Conservation (phyloP, 306 rosid genomes). For the Canavalia ensiformis region DNA sequence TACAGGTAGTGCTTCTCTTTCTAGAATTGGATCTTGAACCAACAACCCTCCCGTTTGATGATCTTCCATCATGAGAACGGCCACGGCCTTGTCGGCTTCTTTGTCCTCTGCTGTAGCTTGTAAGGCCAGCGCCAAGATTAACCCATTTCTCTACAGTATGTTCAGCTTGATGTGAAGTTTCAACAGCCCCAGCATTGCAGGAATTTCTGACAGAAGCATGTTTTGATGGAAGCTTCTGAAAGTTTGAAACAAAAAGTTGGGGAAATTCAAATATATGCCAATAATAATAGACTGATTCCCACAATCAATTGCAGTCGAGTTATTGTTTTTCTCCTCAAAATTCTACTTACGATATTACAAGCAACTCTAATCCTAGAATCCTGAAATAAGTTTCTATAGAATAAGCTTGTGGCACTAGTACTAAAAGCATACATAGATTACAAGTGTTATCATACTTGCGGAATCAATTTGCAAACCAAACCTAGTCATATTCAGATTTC, state of each 20-base stretch:
- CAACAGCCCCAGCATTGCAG: conserved; percentile 39
- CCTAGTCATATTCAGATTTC: not conserved
- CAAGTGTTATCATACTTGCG: not conserved
- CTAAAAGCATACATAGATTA: not conserved
- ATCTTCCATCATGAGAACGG: conserved; percentile 49
- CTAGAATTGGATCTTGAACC: conserved; percentile 50
- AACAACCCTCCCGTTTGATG: conserved; percentile 50
- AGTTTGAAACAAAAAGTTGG: conserved; percentile 24
- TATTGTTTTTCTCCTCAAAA: not conserved
- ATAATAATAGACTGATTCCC: not conserved
- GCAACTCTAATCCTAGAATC: not conserved
- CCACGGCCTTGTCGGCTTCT: conserved; percentile 48
- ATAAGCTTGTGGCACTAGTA: not conserved
- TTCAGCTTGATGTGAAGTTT: conserved; percentile 46
- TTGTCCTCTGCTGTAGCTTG: conserved; percentile 55
- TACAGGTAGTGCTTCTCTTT: conserved; percentile 51
- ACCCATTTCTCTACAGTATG: conserved; percentile 43
- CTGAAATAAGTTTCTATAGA: not conserved
- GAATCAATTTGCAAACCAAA: too few species aligned
- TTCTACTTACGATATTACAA: conserved; percentile 23
- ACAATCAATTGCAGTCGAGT: conserved; percentile 7
- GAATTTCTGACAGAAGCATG: conserved; percentile 48
- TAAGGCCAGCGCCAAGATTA: conserved; percentile 51
- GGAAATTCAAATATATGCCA: conserved; percentile 6
- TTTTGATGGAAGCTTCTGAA: conserved; percentile 65